A percentile compares a stretch with the other conserved stretches of the same genome.
Conservation (phyloP, 176 grass and related monocot species). For the Oryza rufipogon region DNA sequence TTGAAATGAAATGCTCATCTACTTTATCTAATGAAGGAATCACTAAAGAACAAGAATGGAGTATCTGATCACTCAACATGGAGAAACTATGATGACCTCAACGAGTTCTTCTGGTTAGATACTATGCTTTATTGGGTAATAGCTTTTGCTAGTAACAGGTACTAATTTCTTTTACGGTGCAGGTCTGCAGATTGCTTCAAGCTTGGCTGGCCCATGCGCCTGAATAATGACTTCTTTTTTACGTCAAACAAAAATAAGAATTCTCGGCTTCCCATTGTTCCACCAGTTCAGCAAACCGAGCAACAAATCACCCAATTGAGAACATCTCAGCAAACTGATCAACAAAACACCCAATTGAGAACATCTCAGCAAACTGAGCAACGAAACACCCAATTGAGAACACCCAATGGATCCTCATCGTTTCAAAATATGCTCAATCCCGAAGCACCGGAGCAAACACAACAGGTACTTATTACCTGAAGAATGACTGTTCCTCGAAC, state of each 20-base stretch:
- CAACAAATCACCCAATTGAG: constrained; percentile 31
- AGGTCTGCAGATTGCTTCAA: constrained; percentile 96
- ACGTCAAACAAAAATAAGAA: constrained; percentile 45
- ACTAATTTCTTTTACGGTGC: constrained; percentile 27
- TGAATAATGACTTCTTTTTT: constrained; percentile 78
- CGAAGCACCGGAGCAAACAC: constrained; percentile 27
- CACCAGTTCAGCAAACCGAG: constrained; percentile 24
- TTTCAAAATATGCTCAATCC: constrained; percentile 23
- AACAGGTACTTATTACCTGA: constrained; percentile 41
- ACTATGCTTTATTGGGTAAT: constrained; percentile 34
- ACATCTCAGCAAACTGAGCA: constrained; percentile 39
- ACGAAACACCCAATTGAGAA: constrained; percentile 28
- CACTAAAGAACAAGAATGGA: constrained; percentile 83
- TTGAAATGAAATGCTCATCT: constrained; percentile 30
- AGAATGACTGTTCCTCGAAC: not conserved
- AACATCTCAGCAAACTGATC: constrained; percentile 39
- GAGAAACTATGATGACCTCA: constrained; percentile 98
- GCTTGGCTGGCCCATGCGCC: constrained; percentile 96
- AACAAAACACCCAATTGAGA: constrained; percentile 29
- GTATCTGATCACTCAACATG: constrained; percentile 89
- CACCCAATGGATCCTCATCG: constrained; percentile 40
- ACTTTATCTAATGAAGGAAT: constrained; percentile 74
- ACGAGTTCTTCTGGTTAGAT: constrained; percentile 95
- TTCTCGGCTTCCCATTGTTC: constrained; percentile 48
- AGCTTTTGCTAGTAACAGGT: constrained; percentile 18